Percentiles rank a stretch among this genome's conserved stretches.
Evolutionary conservation across 2,329 filamentous ascomycete species (phyloP).

Genomic region (Claviceps purpurea): DNA sequence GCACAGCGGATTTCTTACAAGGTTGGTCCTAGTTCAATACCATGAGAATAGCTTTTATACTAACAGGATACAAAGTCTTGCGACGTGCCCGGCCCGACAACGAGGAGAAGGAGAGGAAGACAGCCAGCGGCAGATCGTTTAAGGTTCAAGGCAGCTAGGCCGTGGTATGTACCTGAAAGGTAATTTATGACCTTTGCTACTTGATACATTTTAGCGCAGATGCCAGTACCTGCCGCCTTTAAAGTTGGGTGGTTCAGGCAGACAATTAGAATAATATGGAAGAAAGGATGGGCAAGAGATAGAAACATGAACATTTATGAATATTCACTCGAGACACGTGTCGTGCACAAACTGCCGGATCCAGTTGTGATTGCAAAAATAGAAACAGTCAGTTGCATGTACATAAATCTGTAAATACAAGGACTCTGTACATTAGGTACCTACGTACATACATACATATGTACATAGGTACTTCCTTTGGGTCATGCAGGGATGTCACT

Average conservation of each 20-base stretch:
- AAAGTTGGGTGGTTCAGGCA: not conserved
- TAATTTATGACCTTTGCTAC: not conserved
- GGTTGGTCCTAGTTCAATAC: constrained; percentile 38
- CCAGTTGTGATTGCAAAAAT: too few relatives aligned
- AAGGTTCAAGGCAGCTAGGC: constrained; percentile 32
- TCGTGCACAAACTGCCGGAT: too few relatives aligned
- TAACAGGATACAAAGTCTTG: constrained; percentile 49
- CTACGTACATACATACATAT: too few relatives aligned
- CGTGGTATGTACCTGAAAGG: not conserved
- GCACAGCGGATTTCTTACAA: constrained; percentile 96
- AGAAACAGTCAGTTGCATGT: too few relatives aligned
- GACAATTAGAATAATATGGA: not conserved
- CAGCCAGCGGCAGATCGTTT: constrained; percentile 91
- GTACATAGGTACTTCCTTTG: not conserved
- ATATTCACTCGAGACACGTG: too few relatives aligned
- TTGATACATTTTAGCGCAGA: not conserved
- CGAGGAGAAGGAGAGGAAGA: constrained; percentile 97
- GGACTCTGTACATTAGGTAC: too few relatives aligned
- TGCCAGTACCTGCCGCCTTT: not conserved
- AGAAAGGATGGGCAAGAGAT: not conserved
- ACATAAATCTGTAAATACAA: too few relatives aligned
- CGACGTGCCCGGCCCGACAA: constrained; percentile 89
- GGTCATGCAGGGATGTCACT: not conserved
- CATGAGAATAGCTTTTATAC: not conserved
- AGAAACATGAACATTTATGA: not conserved